Percentiles rank a stretch among this genome's conserved stretches.
Conservation (phyloP, 2,329 filamentous ascomycete genomes). For the Aspergillus luchuensis region DNA sequence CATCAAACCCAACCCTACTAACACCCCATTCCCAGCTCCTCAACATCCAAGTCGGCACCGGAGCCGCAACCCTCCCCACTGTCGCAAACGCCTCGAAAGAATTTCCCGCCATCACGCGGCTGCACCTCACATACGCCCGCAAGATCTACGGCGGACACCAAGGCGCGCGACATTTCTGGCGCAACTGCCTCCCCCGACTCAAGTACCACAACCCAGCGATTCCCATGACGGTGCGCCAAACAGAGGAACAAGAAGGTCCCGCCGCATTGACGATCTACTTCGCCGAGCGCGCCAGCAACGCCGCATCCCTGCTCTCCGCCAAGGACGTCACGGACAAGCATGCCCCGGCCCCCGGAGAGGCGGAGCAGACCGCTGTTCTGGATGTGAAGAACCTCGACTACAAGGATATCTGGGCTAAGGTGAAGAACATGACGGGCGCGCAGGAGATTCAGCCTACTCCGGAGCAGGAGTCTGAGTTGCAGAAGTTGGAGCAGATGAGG, state of each 20-base stretch:
- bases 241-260: slow-evolving; percentile 51
- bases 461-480: slow-evolving; percentile 40
- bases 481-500: slow-evolving; percentile 39
- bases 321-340: slow-evolving; percentile 32
- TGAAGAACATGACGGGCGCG: slow-evolving; percentile 45
- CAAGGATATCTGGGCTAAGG: slow-evolving; percentile 46
- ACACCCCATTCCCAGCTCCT: slow-evolving; percentile 60
- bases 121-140: slow-evolving; percentile 48
- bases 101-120: slow-evolving; percentile 43
- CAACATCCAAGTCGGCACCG: slow-evolving; percentile 74
- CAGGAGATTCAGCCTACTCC: slow-evolving; percentile 36
- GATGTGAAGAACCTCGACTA: slow-evolving; percentile 44
- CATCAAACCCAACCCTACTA: background rate
- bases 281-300: slow-evolving; percentile 34
- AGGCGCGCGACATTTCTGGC: slow-evolving; percentile 80
- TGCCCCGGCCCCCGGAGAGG: slow-evolving; percentile 35
- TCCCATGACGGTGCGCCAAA: slow-evolving; percentile 78
- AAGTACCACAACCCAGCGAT: slow-evolving; percentile 93
- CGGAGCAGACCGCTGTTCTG: slow-evolving; percentile 39
- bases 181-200: slow-evolving; percentile 74
- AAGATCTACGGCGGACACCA: slow-evolving; percentile 45
- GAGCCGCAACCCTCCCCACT: slow-evolving; percentile 74
- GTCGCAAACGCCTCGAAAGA: slow-evolving; percentile 33
- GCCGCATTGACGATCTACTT: slow-evolving; percentile 48
- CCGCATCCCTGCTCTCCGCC: slow-evolving; percentile 28